A percentile compares a stretch with the other conserved stretches of the same genome.
Conservation (phyloP, 2,329 filamentous ascomycete genomes). For the Gliomastix tumulicola region DNA sequence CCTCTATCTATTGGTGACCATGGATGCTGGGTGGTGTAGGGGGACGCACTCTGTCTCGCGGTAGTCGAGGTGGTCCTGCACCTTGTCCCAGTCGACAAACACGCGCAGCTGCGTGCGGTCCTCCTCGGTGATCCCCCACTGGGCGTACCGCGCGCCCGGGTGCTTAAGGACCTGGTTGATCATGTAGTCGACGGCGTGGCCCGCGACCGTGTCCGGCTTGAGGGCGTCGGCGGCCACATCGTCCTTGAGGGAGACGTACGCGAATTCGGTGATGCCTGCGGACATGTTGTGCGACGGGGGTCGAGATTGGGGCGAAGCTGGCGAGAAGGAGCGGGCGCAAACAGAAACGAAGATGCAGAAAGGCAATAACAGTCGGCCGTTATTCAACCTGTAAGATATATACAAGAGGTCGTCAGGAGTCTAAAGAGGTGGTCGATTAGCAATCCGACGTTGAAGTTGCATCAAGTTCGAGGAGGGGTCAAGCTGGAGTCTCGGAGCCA, state of each 20-base stretch:
- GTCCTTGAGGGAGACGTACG: conserved; percentile 10
- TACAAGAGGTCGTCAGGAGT: too few species aligned
- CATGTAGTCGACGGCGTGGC: conserved; percentile 8
- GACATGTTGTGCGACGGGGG: too few species aligned
- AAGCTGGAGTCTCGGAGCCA: too few species aligned
- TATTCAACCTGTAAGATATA: too few species aligned
- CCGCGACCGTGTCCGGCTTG: conserved; percentile 6
- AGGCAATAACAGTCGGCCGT: too few species aligned
- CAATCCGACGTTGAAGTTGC: too few species aligned
- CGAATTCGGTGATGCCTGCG: conserved; percentile 12
- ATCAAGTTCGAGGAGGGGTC: too few species aligned
- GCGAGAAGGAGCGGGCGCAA: too few species aligned
- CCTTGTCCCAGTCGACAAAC: conserved; percentile 16
- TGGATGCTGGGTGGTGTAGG: too few species aligned
- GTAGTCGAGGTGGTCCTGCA: conserved; percentile 11
- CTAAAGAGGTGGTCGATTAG: too few species aligned
- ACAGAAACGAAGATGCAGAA: too few species aligned
- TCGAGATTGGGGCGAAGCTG: too few species aligned
- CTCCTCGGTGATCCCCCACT: conserved; percentile 14
- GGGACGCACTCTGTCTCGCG: conserved; percentile 9
- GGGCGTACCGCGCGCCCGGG: conserved; percentile 10
- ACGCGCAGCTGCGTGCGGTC: conserved; percentile 13
- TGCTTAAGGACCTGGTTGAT: conserved; percentile 11
- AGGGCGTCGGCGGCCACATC: conserved; percentile 8
- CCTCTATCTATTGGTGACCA: neutral